These are phyloP conservation scores for Penicillium griseofulvum DNA, from an alignment of 2,329 filamentous ascomycete genomes.

Conservation along the genomic window DNA sequence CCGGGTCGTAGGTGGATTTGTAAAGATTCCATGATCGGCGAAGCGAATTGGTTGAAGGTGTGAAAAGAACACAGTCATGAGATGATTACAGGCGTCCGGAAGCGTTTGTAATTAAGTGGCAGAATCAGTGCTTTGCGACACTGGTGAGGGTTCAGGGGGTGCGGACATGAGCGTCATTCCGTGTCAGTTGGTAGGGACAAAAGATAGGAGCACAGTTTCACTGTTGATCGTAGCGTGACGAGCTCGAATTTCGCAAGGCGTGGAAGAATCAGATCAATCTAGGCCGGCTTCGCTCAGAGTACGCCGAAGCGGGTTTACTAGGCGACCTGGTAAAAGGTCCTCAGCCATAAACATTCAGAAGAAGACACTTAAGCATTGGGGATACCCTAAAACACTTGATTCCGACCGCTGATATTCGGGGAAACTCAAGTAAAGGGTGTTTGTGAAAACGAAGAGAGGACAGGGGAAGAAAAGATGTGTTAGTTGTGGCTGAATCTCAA, in stretches of 20 bases:
- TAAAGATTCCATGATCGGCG: slow-evolving; percentile 39
- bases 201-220: background rate
- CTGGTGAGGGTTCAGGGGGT: slow-evolving; percentile 16
- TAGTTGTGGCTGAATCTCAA: slow-evolving; percentile 23
- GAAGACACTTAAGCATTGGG: background rate
- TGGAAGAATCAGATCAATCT: background rate
- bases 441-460: background rate
- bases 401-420: background rate
- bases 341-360: slow-evolving; percentile 2
- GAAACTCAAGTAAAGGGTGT: background rate
- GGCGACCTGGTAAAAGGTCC: slow-evolving; percentile 3
- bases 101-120: slow-evolving; percentile 9
- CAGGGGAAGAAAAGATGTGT: slow-evolving; percentile 9
- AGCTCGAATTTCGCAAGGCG: background rate
- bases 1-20: slow-evolving; percentile 33
- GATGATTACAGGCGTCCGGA: background rate
- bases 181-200: slow-evolving; percentile 10
- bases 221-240: background rate
- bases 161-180: slow-evolving; percentile 31
- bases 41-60: background rate
- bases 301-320: slow-evolving; percentile 1
- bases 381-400: background rate
- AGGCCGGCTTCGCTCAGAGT: background rate
- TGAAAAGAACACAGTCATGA: background rate
- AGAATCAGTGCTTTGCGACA: slow-evolving; percentile 22